A percentile compares a stretch with the other conserved stretches of the same genome.
These are phyloP conservation scores for Russula virescens DNA, from an alignment of 768 basidiomycete genomes.

Conservation along the genomic window DNA sequence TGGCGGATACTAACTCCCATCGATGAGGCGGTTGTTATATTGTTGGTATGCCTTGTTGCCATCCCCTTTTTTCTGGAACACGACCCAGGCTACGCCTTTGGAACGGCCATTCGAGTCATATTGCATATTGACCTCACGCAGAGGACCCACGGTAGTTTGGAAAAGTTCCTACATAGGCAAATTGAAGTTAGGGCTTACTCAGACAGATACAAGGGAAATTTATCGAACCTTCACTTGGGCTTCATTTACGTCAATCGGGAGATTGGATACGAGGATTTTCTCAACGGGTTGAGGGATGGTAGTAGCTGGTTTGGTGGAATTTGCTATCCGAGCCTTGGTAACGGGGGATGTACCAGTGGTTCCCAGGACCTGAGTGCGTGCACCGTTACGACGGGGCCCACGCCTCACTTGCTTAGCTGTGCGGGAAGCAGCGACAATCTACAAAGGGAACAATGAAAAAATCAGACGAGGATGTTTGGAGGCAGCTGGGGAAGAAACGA, in stretches of 20 bases:
- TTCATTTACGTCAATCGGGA: slow-evolving; percentile 91
- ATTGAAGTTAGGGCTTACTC: background rate
- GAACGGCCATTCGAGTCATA: slow-evolving; percentile 83
- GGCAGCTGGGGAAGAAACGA: slow-evolving; percentile 28
- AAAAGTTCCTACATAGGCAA: slow-evolving; percentile 74
- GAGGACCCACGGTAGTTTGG: slow-evolving; percentile 80
- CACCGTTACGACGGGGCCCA: slow-evolving; percentile 40
- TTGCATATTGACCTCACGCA: slow-evolving; percentile 76
- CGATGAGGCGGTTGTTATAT: slow-evolving; percentile 99
- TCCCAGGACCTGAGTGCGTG: slow-evolving; percentile 59
- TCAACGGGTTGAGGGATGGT: slow-evolving; percentile 46
- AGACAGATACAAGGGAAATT: background rate
- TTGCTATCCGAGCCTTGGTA: slow-evolving; percentile 48
- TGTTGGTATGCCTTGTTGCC: slow-evolving; percentile 87
- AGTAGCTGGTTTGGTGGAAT: slow-evolving; percentile 34
- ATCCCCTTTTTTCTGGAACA: slow-evolving; percentile 82
- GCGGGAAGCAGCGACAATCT: slow-evolving; percentile 63
- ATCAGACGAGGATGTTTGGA: slow-evolving; percentile 26
- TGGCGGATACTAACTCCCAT: slow-evolving; percentile 97
- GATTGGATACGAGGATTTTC: slow-evolving; percentile 95
- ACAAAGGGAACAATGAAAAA: slow-evolving; percentile 20
- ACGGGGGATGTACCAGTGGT: slow-evolving; percentile 42
- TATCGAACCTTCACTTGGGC: slow-evolving; percentile 78
- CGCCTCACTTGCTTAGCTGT: slow-evolving; percentile 38
- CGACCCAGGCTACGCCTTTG: slow-evolving; percentile 84